phyloP scores from a whole-genome alignment of 2,329 filamentous ascomycete species.

The Tolypocladium inflatum region DNA sequence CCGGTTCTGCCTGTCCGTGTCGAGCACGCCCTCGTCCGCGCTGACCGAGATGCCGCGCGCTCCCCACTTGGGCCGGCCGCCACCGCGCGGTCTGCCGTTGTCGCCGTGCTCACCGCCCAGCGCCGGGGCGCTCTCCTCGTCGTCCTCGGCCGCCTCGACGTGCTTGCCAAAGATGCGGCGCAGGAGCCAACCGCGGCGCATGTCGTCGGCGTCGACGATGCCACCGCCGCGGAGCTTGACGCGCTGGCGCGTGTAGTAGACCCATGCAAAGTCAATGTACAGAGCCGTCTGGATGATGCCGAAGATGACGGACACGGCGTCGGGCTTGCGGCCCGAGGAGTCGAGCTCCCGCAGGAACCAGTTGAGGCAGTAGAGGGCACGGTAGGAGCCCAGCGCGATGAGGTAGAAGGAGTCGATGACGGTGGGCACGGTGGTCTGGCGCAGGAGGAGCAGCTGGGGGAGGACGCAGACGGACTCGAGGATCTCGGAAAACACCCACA shows the following conservation, averaged over 20 bases:
- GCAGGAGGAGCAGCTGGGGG: slow-evolving; percentile 81
- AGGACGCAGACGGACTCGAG: slow-evolving; percentile 87
- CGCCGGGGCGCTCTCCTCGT: slow-evolving; percentile 49
- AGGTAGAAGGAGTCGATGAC: slow-evolving; percentile 98
- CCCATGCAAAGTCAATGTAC: slow-evolving; percentile 92
- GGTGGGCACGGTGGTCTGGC: slow-evolving; percentile 90
- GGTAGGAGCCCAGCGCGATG: slow-evolving; percentile 76
- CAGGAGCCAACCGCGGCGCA: slow-evolving; percentile 77
- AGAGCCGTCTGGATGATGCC: slow-evolving; percentile 82
- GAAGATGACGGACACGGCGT: slow-evolving; percentile 71
- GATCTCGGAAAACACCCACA: slow-evolving; percentile 84
- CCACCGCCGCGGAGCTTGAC: slow-evolving; percentile 86
- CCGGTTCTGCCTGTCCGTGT: slow-evolving; percentile 36
- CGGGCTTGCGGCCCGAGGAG: slow-evolving; percentile 46
- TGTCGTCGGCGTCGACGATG: slow-evolving; percentile 82
- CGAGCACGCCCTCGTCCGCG: slow-evolving; percentile 52
- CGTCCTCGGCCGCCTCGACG: slow-evolving; percentile 41
- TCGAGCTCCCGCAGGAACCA: slow-evolving; percentile 69
- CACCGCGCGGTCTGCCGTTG: slow-evolving; percentile 13
- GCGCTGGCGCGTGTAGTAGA: slow-evolving; percentile 87
- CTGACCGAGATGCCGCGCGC: slow-evolving; percentile 56
- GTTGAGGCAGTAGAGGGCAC: slow-evolving; percentile 81
- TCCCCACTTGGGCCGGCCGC: slow-evolving; percentile 48
- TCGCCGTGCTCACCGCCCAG: slow-evolving; percentile 24
- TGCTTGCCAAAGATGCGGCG: slow-evolving; percentile 63